Conservation (phyloP, 2,329 filamentous ascomycete species). For the Xylaria sp. region DNA sequence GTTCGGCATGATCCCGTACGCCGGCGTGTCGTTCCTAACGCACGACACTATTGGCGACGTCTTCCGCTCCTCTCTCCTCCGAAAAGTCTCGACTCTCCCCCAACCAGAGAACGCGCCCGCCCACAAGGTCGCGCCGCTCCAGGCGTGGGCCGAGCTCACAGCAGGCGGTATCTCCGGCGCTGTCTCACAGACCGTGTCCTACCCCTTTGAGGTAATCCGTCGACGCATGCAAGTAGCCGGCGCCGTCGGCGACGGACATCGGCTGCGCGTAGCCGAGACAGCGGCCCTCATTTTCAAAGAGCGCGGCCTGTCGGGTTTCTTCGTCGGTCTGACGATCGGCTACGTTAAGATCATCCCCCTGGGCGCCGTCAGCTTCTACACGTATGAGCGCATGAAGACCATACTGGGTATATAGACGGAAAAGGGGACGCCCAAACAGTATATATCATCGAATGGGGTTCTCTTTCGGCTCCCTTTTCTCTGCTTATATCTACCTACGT, state of each 20-base stretch:
- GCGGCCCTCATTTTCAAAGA: conserved; percentile 68
- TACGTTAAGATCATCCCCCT: conserved; percentile 93
- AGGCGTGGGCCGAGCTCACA: conserved; percentile 78
- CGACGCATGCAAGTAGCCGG: conserved; percentile 95
- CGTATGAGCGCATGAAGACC: conserved; percentile 59
- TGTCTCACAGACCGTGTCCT: conserved; percentile 85
- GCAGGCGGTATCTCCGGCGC: conserved; percentile 83
- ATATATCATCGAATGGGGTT: neutral
- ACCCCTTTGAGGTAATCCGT: conserved; percentile 88
- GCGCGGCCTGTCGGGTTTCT: conserved; percentile 75
- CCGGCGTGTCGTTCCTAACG: conserved; percentile 89
- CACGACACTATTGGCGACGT: conserved; percentile 87
- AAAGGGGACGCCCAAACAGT: neutral
- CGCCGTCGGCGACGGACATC: conserved; percentile 82
- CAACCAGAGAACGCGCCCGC: conserved; percentile 48
- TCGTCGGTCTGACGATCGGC: conserved; percentile 86
- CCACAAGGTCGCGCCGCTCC: conserved; percentile 65
- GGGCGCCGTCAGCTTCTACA: conserved; percentile 65
- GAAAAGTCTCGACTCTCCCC: conserved; percentile 69
- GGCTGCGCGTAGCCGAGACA: conserved; percentile 74
- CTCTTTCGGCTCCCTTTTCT: neutral
- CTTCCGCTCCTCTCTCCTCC: conserved; percentile 63
- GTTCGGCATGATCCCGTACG: conserved; percentile 93
- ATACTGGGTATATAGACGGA: conserved; percentile 56
- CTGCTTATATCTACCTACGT: conserved; percentile 1